phyloP scores from a whole-genome alignment of 2,329 filamentous ascomycete species.

The Ophiosphaerella herpotricha region DNA sequence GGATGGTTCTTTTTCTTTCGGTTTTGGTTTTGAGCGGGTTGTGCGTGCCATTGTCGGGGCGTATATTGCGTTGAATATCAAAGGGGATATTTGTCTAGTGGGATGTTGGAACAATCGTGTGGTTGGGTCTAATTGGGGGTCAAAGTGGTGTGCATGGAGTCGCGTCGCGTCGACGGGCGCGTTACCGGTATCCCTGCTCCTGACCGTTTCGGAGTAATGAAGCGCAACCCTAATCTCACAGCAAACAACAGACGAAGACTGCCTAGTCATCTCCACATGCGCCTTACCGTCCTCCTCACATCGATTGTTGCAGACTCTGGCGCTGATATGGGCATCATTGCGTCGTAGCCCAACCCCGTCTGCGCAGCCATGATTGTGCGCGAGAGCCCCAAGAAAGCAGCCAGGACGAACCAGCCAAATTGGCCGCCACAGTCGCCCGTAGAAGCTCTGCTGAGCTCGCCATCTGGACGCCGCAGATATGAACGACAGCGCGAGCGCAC shows the following conservation, averaged over 20 bases:
- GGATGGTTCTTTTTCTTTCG: slow-evolving; percentile 21
- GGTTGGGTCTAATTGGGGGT: background rate
- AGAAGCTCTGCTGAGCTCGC: slow-evolving; percentile 69
- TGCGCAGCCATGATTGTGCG: slow-evolving; percentile 50
- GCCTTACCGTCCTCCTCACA: too few relatives aligned
- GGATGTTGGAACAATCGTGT: background rate
- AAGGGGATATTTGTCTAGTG: background rate
- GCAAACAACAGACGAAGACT: slow-evolving; percentile 17
- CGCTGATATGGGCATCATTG: slow-evolving; percentile 36
- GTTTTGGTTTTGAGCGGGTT: slow-evolving; percentile 38
- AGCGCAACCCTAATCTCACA: slow-evolving; percentile 31
- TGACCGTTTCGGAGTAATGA: slow-evolving; percentile 33
- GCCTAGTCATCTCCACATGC: too few relatives aligned
- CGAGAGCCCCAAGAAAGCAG: slow-evolving; percentile 52
- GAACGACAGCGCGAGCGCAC: slow-evolving; percentile 66
- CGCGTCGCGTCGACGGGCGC: slow-evolving; percentile 27
- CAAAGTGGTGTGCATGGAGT: slow-evolving; percentile 10
- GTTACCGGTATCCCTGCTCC: slow-evolving; percentile 27
- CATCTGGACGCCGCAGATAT: slow-evolving; percentile 77
- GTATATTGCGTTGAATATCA: background rate
- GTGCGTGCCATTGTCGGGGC: slow-evolving; percentile 36
- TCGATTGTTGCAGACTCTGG: slow-evolving; percentile 3
- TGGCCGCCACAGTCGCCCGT: slow-evolving; percentile 69
- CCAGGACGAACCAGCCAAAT: slow-evolving; percentile 47
- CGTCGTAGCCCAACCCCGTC: slow-evolving; percentile 17